Evolutionary conservation across 2,329 filamentous ascomycete genomes (phyloP).

Genomic region (Endoconidiophora polonica): DNA sequence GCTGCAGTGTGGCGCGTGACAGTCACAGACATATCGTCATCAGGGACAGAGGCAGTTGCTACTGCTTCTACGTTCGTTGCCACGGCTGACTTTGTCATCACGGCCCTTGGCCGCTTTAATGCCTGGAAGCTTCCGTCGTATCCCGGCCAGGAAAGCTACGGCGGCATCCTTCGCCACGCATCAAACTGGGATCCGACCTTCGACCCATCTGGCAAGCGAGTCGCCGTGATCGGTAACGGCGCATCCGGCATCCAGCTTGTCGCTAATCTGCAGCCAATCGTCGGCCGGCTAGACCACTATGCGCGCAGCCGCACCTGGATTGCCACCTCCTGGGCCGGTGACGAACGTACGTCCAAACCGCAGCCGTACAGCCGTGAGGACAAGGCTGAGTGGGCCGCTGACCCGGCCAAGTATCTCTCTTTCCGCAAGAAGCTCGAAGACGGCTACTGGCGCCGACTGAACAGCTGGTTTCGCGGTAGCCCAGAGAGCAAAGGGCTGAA

Average conservation of each 20-base stretch:
- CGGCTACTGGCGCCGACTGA: slow-evolving; percentile 45
- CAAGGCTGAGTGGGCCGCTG: slow-evolving; percentile 33
- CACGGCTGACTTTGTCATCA: slow-evolving; percentile 43
- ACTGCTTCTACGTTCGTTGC: slow-evolving; percentile 25
- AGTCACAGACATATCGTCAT: slow-evolving; percentile 21
- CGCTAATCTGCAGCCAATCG: slow-evolving; percentile 32
- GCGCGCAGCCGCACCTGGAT: slow-evolving; percentile 52
- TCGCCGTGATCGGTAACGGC: slow-evolving; percentile 48
- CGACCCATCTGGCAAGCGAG: slow-evolving; percentile 30
- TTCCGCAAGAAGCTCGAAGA: slow-evolving; percentile 41
- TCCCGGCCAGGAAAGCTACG: slow-evolving; percentile 36
- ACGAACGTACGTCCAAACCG: slow-evolving; percentile 36
- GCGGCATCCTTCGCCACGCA: slow-evolving; percentile 40
- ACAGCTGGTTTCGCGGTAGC: slow-evolving; percentile 35
- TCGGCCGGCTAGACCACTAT: slow-evolving; percentile 43
- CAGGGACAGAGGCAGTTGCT: background rate
- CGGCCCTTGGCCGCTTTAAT: slow-evolving; percentile 49
- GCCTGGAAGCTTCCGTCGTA: slow-evolving; percentile 46
- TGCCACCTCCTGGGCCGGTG: slow-evolving; percentile 41
- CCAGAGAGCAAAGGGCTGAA: slow-evolving; percentile 31
- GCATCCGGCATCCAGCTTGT: slow-evolving; percentile 43
- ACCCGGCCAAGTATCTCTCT: slow-evolving; percentile 42
- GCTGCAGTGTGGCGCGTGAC: slow-evolving; percentile 30
- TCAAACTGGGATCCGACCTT: slow-evolving; percentile 41
- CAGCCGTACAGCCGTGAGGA: slow-evolving; percentile 41